Conservation (phyloP, 306 rosid species). For the Clitoria ternatea region DNA sequence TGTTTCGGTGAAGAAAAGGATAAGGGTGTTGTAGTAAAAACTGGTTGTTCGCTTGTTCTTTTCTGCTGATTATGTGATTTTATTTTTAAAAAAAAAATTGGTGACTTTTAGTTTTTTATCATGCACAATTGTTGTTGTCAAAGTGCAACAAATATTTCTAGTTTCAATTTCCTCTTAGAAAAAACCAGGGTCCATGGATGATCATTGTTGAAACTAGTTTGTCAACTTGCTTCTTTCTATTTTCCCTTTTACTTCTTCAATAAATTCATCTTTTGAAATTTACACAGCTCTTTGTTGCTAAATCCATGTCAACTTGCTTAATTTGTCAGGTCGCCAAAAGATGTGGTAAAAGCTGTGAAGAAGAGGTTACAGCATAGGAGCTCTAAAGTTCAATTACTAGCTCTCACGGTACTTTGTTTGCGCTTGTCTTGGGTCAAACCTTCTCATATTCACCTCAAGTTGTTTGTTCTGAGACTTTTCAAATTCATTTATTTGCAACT, state of each 20-base stretch:
- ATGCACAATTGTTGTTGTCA: constrained; percentile 7
- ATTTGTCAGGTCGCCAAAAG: constrained; percentile 90
- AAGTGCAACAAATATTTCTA: background rate
- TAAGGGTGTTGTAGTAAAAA: background rate
- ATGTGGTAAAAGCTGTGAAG: constrained; percentile 92
- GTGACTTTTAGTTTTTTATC: background rate
- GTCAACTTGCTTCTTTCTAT: background rate
- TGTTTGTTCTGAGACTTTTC: constrained; percentile 17
- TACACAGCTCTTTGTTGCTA: background rate
- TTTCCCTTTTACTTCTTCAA: background rate
- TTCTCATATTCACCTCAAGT: constrained; percentile 1
- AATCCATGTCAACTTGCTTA: constrained; percentile 26
- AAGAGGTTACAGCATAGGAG: constrained; percentile 90
- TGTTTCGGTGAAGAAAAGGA: background rate
- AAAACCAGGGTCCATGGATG: background rate
- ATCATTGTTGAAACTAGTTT: constrained; percentile 4
- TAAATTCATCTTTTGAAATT: background rate
- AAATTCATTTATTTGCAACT: background rate
- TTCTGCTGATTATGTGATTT: background rate
- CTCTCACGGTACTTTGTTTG: constrained; percentile 67
- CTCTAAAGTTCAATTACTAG: constrained; percentile 75
- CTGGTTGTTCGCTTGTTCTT: background rate
- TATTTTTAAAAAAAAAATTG: background rate
- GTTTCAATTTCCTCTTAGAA: background rate
- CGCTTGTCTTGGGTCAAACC: constrained; percentile 1